Evolutionary conservation across 768 basidiomycete species (phyloP), one percentile per base, ranked within the genome.

Genomic region (Termitomyces sp.): DNA sequence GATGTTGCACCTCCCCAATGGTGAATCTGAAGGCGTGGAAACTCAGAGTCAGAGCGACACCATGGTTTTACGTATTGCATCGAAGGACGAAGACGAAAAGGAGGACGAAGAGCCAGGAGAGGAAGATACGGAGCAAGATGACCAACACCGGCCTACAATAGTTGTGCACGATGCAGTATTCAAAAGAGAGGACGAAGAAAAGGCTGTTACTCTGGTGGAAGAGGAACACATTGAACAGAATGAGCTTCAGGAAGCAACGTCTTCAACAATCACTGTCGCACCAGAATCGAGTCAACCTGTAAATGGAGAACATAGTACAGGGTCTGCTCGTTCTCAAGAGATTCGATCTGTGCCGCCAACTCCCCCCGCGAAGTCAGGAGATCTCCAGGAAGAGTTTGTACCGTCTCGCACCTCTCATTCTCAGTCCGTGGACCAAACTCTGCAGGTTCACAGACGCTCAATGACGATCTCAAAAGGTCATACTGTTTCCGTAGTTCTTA

Each of bases 401-500:
- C 51, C 32, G 14, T 31, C 45, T 44, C 27, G 54, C 29, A 52
- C 34, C 16, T 41, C 59, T 12, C 53, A 48, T 43, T 47, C 50
- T 35, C 35, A 50, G 35, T 12, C 27, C 19, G 42, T 52, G 44
- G 58, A 51, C 37, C 54, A 53, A 34, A 44, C 53, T 41, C 43
- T 29, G 16, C 64, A 40, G 38, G 42, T 65, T 43, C 85, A 86
- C 63, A 79, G 71, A 62, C 78, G 82, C 44, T 85, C 85, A 5
- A 68, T 86, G 65, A 86, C 84, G 43, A 78, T 86, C 54, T 83
- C 83, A 59, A 83, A 78, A 66, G 90, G 90, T 6, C 80, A 84
- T 63, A 85, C 82, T 8, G 88, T 92, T 41, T 92, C 90, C 2
- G 80, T 86, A 42, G 88, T 92, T 23, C 79, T 94, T 50, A 90